A percentile compares a stretch with the other conserved stretches of the same genome.
Evolutionary conservation across 2,329 filamentous ascomycete genomes (phyloP).

Genomic region (Fusarium siculi): DNA sequence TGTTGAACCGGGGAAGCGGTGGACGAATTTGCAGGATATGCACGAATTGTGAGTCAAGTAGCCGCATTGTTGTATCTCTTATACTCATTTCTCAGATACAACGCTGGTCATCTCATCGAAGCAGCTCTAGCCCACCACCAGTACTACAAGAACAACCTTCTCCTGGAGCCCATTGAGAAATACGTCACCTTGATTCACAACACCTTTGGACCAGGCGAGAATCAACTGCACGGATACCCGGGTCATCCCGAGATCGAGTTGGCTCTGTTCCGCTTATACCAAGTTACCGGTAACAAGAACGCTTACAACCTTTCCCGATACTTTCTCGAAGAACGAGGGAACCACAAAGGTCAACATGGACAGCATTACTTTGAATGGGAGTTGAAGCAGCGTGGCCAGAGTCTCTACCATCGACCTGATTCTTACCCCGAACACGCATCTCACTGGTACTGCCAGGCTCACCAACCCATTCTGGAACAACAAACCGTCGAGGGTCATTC

Average conservation of each 20-base stretch:
- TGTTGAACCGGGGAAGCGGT: slow-evolving; percentile 64
- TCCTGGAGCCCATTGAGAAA: slow-evolving; percentile 50
- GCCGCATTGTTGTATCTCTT: fast-evolving
- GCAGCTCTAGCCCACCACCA: slow-evolving; percentile 66
- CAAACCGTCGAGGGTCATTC: slow-evolving; percentile 61
- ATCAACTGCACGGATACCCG: slow-evolving; percentile 67
- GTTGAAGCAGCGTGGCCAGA: slow-evolving; percentile 60
- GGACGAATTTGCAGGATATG: slow-evolving; percentile 69
- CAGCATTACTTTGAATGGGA: slow-evolving; percentile 66
- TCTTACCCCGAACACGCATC: slow-evolving; percentile 55
- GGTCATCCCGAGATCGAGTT: slow-evolving; percentile 62
- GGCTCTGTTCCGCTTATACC: slow-evolving; percentile 53
- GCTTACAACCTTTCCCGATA: slow-evolving; percentile 62
- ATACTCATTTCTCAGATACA: slow-evolving; percentile 55
- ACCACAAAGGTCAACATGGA: slow-evolving; percentile 59
- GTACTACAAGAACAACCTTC: slow-evolving; percentile 60
- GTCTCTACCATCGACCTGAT: slow-evolving; percentile 57
- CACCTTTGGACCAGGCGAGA: slow-evolving; percentile 61
- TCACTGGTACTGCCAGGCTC: slow-evolving; percentile 67
- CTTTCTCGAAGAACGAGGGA: slow-evolving; percentile 70
- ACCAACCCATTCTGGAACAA: slow-evolving; percentile 61
- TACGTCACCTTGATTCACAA: slow-evolving; percentile 60
- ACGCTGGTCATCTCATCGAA: slow-evolving; percentile 71
- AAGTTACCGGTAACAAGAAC: slow-evolving; percentile 48
- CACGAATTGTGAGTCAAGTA: slow-evolving; percentile 63